A percentile compares a stretch with the other conserved stretches of the same genome.
Conservation (phyloP, 2,329 filamentous ascomycete genomes). For the Macrophomina phaseolina region DNA sequence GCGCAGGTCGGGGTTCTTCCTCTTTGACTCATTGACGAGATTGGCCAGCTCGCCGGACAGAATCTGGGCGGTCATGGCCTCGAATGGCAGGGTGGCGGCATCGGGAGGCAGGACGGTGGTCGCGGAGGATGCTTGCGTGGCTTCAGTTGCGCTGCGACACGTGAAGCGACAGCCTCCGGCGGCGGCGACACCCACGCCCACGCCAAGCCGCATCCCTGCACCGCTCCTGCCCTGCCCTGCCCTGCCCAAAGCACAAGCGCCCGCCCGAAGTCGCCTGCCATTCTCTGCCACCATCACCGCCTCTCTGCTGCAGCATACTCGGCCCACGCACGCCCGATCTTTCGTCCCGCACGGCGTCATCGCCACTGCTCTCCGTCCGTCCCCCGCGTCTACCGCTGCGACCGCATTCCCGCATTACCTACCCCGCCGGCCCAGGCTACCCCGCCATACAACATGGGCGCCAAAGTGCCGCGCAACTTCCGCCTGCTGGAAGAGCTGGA, state of each 20-base stretch:
- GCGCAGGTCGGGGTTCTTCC: constrained; percentile 88
- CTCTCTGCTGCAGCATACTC: neutral
- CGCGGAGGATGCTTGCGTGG: constrained; percentile 24
- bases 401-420: neutral
- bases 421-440: neutral
- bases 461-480: constrained; percentile 94
- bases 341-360: too few species aligned
- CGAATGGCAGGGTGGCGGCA: constrained; percentile 5
- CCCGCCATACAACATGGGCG: constrained; percentile 54
- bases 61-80: constrained; percentile 86
- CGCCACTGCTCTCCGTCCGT: neutral
- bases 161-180: constrained; percentile 13
- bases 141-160: constrained; percentile 26
- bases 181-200: neutral
- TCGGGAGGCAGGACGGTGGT: constrained; percentile 3
- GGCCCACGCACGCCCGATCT: too few species aligned
- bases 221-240: neutral
- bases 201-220: constrained; percentile 16
- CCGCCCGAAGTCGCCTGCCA: constrained; percentile 12
- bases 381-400: neutral
- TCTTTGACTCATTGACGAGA: constrained; percentile 93
- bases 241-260: neutral
- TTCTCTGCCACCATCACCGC: neutral
- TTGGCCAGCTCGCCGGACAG: constrained; percentile 86
- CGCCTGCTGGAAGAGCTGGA: constrained; percentile 95